Percentiles rank a stretch among this genome's conserved stretches.
phyloP scores from a whole-genome alignment of 768 basidiomycete genomes.

The Kwoniella shandongensis region DNA sequence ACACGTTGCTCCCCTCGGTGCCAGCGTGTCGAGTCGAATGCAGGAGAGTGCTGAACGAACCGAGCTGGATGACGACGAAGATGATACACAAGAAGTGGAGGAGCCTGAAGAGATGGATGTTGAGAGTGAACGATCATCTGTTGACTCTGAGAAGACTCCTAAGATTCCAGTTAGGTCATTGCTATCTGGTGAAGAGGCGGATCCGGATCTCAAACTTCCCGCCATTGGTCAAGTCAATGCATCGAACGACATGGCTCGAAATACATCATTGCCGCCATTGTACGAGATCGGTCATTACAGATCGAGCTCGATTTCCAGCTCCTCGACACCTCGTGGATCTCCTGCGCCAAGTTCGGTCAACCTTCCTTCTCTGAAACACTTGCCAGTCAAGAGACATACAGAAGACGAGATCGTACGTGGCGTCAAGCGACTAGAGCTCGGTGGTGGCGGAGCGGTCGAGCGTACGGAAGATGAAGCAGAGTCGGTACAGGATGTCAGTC shows the following conservation, averaged over 20 bases:
- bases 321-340: conserved; percentile 11
- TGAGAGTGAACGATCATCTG: conserved; percentile 15
- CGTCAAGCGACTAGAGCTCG: conserved; percentile 46
- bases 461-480: not conserved
- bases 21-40: conserved; percentile 25
- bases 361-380: not conserved
- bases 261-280: conserved; percentile 6
- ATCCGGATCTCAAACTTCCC: conserved; percentile 43
- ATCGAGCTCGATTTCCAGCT: conserved; percentile 9
- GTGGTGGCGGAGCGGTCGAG: conserved; percentile 13
- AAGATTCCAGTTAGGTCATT: conserved; percentile 39
- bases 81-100: conserved; percentile 31
- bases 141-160: conserved; percentile 30
- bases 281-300: conserved; percentile 2
- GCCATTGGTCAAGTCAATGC: conserved; percentile 25
- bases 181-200: conserved; percentile 32
- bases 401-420: conserved; percentile 44
- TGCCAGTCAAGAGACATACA: conserved; percentile 44
- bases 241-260: not conserved
- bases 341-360: conserved; percentile 5
- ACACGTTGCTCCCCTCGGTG: conserved; percentile 45
- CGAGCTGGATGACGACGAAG: conserved; percentile 23
- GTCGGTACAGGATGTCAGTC: not conserved
- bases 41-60: conserved; percentile 31
- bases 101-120: conserved; percentile 25